phyloP scores from a whole-genome alignment of 805 yeast genomes.

The Spathaspora sp. region DNA sequence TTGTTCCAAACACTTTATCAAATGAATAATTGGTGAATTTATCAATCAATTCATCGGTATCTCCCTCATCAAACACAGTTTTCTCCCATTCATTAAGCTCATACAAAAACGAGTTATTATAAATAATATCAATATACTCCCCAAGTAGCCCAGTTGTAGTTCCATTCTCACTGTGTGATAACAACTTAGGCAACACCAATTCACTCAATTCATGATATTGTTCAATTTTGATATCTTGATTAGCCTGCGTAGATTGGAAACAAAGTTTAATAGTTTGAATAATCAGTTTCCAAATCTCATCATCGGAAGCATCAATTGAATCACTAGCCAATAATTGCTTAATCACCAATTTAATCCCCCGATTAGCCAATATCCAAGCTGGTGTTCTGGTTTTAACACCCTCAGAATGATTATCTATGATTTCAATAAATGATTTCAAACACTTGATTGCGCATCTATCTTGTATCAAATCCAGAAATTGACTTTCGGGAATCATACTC shows the following conservation, averaged over 20 bases:
- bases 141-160: constrained; percentile 27
- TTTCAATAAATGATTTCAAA: constrained; percentile 49
- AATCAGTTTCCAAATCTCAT: constrained; percentile 38
- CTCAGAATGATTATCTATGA: constrained; percentile 41
- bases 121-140: constrained; percentile 46
- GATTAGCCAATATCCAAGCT: constrained; percentile 55
- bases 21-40: constrained; percentile 39
- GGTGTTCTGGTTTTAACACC: constrained; percentile 21
- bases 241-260: constrained; percentile 34
- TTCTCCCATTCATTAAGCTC: constrained; percentile 53
- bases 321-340: constrained; percentile 20
- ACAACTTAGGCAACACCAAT: constrained; percentile 39
- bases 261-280: constrained; percentile 40
- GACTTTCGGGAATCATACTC: constrained; percentile 17
- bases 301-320: neutral
- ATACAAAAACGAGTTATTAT: constrained; percentile 58
- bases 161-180: constrained; percentile 5
- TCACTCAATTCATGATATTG: constrained; percentile 42
- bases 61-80: constrained; percentile 19
- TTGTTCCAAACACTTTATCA: constrained; percentile 59
- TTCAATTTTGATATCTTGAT: constrained; percentile 31
- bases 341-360: constrained; percentile 35
- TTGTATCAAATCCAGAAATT: constrained; percentile 33
- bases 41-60: constrained; percentile 30
- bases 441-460: constrained; percentile 46